Base-by-base conservation (phyloP, 495 filamentous ascomycete genomes). In the Penicillium alfredii region DNA sequence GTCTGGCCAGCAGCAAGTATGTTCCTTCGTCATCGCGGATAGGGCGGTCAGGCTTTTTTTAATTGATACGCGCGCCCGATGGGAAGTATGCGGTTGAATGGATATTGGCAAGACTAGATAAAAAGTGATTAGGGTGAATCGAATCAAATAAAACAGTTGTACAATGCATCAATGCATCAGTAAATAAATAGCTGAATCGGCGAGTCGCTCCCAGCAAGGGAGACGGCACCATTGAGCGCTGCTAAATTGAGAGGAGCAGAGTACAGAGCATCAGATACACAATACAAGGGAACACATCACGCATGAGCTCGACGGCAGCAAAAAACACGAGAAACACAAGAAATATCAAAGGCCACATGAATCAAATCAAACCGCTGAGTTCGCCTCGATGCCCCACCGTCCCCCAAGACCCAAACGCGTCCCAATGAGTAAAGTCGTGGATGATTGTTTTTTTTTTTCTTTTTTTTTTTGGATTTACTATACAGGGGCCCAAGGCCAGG, bases 401-500 rank as follows among this genome's bases (percentile, higher is more conserved):
- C 45, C 44, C 50, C 49, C 23, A 47, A 56, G 47, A 63, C 60
- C 56, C 62, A 67, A 58, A 62, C 56, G 54, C 56, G 55, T 64
- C 60, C 58, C 64, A 63, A 68, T 60, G 53, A 56, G 47, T 55
- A 36, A 48, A 38, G 35, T 44, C 34, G 50, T 58, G 48, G 46
- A 56, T 52, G 35, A 53, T 39, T 35, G 22, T 41, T 43, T 42
- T 28, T 45, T 56, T 61, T 55, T 56, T 59, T 53, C 42, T 33
- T 52, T 56, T 49, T 56, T 47, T 40, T 22, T 35, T 56, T 38
- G 44, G 42, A 37, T 64, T 61, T 71, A 68, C 60, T 68, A 53
- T 71, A 71, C 64, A 71, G 55, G 60, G n/a, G 59, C 57, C 48
- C 56, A 55, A 51, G 53, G 40, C 51, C 55, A 53, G 55, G 51